Evolutionary conservation across 768 basidiomycete species (phyloP).

Genomic region (Thelephora aurantiotincta): DNA sequence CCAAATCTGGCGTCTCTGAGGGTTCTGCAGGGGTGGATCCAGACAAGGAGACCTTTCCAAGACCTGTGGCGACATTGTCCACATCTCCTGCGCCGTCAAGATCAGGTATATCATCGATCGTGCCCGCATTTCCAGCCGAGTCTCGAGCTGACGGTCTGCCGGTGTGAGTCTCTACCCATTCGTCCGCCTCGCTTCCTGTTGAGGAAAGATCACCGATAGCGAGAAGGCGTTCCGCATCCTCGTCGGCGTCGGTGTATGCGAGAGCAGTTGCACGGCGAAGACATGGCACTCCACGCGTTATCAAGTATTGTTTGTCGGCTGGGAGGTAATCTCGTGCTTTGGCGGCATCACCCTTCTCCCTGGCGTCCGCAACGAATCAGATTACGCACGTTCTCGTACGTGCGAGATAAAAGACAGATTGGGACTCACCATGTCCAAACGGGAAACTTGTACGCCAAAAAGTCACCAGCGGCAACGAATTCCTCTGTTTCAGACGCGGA

Average conservation of each 20-base stretch:
- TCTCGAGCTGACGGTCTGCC: conserved; percentile 45
- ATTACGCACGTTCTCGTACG: not conserved
- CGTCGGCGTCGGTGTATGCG: conserved; percentile 90
- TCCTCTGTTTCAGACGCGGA: conserved; percentile 50
- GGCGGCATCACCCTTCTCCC: conserved; percentile 85
- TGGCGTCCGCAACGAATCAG: conserved; percentile 18
- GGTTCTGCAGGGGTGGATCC: conserved; percentile 16
- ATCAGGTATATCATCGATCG: conserved; percentile 82
- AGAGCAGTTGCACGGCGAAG: conserved; percentile 85
- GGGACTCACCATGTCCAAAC: conserved; percentile 85
- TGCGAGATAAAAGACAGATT: not conserved
- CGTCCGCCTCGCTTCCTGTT: conserved; percentile 50
- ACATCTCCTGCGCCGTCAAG: conserved; percentile 42
- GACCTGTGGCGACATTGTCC: conserved; percentile 11
- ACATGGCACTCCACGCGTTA: conserved; percentile 94
- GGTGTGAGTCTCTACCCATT: conserved; percentile 98
- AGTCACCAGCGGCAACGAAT: conserved; percentile 96
- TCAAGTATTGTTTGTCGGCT: conserved; percentile 88
- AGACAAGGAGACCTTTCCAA: conserved; percentile 16
- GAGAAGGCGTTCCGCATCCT: conserved; percentile 88
- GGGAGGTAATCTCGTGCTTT: conserved; percentile 91
- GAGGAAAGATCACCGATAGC: conserved; percentile 58
- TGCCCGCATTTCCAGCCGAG: conserved; percentile 41
- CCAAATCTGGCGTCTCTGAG: conserved; percentile 75
- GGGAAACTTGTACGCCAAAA: conserved; percentile 94